Conservation (phyloP, 2,329 filamentous ascomycete species). For the Dactylella cylindrospora region DNA sequence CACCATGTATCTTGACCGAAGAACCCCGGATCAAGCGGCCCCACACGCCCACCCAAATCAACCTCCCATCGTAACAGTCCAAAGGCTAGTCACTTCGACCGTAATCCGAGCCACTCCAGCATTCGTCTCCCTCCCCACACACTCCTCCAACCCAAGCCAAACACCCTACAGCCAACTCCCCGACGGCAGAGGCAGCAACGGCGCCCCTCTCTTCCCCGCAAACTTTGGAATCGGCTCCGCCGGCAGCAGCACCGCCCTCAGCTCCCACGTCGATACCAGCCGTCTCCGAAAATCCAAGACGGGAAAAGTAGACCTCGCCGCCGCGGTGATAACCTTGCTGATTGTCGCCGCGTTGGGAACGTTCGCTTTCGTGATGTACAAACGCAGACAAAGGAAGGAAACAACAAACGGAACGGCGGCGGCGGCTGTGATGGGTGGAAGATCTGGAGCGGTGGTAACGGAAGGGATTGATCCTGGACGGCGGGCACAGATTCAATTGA, state of each 20-base stretch:
- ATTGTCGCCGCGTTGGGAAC: not conserved
- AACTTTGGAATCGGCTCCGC: not conserved
- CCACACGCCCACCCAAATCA: not conserved
- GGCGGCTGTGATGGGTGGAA: too few species aligned
- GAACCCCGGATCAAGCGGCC: too few species aligned
- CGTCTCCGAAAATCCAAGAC: not conserved
- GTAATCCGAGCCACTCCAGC: not conserved
- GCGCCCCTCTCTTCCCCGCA: conserved; percentile 7
- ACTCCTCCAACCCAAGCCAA: too few species aligned
- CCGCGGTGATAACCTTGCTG: conserved; percentile 11
- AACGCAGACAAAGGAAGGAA: not conserved
- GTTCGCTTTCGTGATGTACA: conserved; percentile 4
- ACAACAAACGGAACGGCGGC: not conserved
- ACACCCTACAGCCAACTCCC: conserved; percentile 9
- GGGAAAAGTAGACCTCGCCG: conserved; percentile 13
- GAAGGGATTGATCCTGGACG: conserved; percentile 8
- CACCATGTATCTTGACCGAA: too few species aligned
- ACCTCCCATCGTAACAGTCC: conserved; percentile 3
- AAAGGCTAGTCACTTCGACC: conserved; percentile 5
- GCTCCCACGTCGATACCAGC: not conserved
- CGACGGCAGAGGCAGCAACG: not conserved
- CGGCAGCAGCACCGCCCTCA: conserved; percentile 1
- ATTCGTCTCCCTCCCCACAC: not conserved
- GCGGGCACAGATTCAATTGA: conserved; percentile 9
- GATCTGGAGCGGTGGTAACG: not conserved